phyloP scores from a whole-genome alignment of 176 grass and related monocot genomes.

The Dactylis glomerata region DNA sequence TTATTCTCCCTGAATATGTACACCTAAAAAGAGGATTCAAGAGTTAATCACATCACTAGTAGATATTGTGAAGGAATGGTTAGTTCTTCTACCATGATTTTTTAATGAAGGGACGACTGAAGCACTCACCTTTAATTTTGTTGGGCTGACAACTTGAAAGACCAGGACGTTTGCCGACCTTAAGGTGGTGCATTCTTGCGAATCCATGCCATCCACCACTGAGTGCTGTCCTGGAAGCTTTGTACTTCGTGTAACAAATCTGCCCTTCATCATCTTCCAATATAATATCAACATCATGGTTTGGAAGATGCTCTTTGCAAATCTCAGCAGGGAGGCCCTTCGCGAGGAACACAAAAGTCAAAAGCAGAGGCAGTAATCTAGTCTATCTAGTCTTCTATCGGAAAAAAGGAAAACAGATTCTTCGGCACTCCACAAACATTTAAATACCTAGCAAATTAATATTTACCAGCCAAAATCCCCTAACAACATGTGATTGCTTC shows the following conservation, averaged over 20 bases:
- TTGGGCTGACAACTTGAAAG: conserved; percentile 11
- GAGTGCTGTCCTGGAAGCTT: conserved; percentile 22
- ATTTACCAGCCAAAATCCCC: conserved; percentile 36
- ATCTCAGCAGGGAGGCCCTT: conserved; percentile 12
- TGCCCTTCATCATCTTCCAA: conserved; percentile 34
- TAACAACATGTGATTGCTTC: conserved; percentile 36
- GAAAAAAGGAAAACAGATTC: too few relatives aligned
- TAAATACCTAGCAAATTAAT: not conserved
- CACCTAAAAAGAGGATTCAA: not conserved
- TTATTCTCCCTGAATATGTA: conserved; percentile 12
- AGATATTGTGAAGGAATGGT: too few relatives aligned
- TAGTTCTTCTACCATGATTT: not conserved
- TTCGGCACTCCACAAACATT: not conserved
- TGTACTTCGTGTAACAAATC: not conserved
- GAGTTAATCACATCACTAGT: too few relatives aligned
- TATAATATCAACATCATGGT: not conserved
- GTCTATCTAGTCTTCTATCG: too few relatives aligned
- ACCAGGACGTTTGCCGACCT: conserved; percentile 29
- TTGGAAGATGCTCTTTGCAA: conserved; percentile 38
- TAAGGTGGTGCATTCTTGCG: conserved; percentile 6
- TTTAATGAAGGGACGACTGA: not conserved
- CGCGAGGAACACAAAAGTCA: not conserved
- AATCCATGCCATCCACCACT: conserved; percentile 40
- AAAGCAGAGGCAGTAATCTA: not conserved
- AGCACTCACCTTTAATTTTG: conserved; percentile 29